Evolutionary conservation across 2,329 filamentous ascomycete genomes (phyloP).

Genomic region (Neurospora sp.): DNA sequence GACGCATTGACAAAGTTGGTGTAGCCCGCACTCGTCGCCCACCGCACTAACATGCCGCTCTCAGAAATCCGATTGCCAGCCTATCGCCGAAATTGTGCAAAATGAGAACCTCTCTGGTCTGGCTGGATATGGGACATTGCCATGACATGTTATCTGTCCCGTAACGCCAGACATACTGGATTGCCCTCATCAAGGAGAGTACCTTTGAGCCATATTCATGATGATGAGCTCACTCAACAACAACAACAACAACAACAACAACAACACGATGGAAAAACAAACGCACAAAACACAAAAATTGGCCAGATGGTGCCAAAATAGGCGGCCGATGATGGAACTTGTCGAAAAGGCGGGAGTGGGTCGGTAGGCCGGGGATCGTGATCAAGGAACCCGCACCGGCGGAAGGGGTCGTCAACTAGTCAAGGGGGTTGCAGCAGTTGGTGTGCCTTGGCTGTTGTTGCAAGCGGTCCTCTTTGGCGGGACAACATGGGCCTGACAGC

Average conservation of each 20-base stretch:
- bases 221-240: not conserved
- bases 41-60: not conserved
- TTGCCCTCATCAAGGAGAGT: not conserved
- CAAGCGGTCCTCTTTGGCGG: not conserved
- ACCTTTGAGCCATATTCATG: not conserved
- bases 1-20: not conserved
- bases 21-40: not conserved
- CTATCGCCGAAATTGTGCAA: not conserved
- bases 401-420: not conserved
- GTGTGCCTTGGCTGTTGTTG: not conserved
- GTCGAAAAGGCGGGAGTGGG: not conserved
- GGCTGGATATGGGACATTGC: not conserved
- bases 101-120: not conserved
- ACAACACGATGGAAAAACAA: not conserved
- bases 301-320: not conserved
- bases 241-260: not conserved
- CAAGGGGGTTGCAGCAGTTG: not conserved
- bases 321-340: not conserved
- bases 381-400: not conserved
- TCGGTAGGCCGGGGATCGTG: not conserved
- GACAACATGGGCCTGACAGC: not conserved
- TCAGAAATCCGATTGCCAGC: not conserved
- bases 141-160: not conserved
- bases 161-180: not conserved
- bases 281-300: not conserved